These are phyloP conservation scores for Orbilia javanica DNA, from an alignment of 2,329 filamentous ascomycete species.

Conservation along the genomic window DNA sequence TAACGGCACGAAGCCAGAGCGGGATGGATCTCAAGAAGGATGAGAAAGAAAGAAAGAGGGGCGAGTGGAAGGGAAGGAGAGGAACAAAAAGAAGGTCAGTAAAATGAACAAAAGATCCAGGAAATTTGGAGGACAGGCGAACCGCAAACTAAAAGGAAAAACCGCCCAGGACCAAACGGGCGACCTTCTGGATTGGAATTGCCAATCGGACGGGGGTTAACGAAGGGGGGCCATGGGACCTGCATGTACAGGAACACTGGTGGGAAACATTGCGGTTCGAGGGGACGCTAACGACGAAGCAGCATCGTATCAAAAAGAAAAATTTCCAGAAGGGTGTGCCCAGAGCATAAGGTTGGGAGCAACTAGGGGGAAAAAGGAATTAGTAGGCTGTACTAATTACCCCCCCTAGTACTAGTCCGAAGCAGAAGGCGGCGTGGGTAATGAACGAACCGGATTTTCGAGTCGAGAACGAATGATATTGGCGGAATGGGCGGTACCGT, in stretches of 20 bases:
- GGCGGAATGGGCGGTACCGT: conserved; percentile 50
- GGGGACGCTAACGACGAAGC: neutral
- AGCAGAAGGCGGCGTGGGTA: neutral
- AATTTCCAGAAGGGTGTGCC: conserved; percentile 31
- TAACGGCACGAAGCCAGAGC: conserved; percentile 61
- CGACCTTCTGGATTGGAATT: conserved; percentile 59
- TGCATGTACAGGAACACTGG: conserved; percentile 45
- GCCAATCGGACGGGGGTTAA: conserved; percentile 54
- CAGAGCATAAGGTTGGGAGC: conserved; percentile 14
- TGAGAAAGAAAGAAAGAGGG: conserved; percentile 54
- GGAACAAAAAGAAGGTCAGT: conserved; percentile 48
- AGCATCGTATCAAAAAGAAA: conserved; percentile 2
- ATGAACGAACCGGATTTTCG: conserved; percentile 44
- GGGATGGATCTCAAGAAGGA: conserved; percentile 59
- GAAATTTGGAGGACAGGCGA: conserved; percentile 54
- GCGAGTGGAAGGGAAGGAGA: conserved; percentile 58
- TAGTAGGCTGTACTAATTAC: conserved; percentile 45
- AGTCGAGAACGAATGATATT: conserved; percentile 54
- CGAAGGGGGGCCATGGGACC: conserved; percentile 48
- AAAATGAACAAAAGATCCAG: conserved; percentile 43
- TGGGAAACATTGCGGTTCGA: conserved; percentile 33
- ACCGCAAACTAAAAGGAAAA: conserved; percentile 55
- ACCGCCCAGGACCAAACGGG: conserved; percentile 42
- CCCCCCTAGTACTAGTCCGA: neutral
- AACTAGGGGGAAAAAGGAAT: conserved; percentile 50